A percentile compares a stretch with the other conserved stretches of the same genome.
phyloP scores from a whole-genome alignment of 2,329 filamentous ascomycete species.

The Colletotrichum brevisporum region DNA sequence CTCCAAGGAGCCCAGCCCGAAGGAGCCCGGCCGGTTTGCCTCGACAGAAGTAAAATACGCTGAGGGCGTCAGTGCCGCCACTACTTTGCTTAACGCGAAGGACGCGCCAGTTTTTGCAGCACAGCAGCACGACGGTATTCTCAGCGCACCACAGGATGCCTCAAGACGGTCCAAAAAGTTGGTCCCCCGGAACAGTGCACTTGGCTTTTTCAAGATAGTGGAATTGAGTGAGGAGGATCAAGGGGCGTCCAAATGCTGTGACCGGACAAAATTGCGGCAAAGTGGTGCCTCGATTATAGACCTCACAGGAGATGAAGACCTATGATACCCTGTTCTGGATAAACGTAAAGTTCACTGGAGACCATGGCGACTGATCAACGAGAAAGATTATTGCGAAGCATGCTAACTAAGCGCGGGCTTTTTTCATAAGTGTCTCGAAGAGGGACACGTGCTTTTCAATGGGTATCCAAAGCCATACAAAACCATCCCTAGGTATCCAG shows the following conservation, averaged over 20 bases:
- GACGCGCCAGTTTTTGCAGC: neutral
- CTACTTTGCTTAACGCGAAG: too few species aligned
- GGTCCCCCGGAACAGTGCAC: conserved; percentile 52
- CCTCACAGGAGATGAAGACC: conserved; percentile 32
- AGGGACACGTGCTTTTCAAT: conserved; percentile 7
- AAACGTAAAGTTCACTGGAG: neutral
- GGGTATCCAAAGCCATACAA: conserved; percentile 28
- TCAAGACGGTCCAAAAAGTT: conserved; percentile 49
- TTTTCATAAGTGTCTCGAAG: neutral
- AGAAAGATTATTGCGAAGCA: conserved; percentile 5
- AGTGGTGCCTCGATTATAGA: conserved; percentile 39
- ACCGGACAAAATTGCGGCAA: conserved; percentile 13
- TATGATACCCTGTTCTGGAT: neutral
- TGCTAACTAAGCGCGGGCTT: conserved; percentile 3
- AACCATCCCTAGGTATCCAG: neutral
- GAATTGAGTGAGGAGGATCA: conserved; percentile 49
- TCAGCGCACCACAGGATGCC: neutral
- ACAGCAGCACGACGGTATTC: neutral
- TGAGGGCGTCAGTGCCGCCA: too few species aligned
- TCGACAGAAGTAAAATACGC: too few species aligned
- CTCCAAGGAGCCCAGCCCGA: too few species aligned
- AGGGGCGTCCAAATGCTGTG: neutral
- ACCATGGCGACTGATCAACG: neutral
- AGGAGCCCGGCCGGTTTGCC: too few species aligned
- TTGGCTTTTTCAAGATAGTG: conserved; percentile 57